These are phyloP conservation scores for Schwanniomyces etchellsii DNA, from an alignment of 1,139 yeast genomes.

Conservation along the genomic window DNA sequence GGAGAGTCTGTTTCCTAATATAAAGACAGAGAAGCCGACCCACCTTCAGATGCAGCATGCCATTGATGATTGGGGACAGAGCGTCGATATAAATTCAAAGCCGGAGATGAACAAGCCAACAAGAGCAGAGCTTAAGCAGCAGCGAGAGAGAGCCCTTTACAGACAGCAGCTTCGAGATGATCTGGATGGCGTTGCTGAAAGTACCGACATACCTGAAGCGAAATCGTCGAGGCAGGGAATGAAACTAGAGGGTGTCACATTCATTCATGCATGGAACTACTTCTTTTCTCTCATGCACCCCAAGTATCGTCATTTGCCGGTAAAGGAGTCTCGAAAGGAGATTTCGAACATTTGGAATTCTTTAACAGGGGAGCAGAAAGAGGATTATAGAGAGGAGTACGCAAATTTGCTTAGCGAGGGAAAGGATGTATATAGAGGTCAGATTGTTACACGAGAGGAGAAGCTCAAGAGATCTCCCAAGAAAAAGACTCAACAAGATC, in stretches of 20 bases:
- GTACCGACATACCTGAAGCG: neutral
- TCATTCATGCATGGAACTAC: conserved; percentile 33
- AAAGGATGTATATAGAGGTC: conserved; percentile 25
- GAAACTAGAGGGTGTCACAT: conserved; percentile 11
- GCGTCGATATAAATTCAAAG: conserved; percentile 8
- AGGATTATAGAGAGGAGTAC: conserved; percentile 20
- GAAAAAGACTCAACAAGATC: conserved; percentile 4
- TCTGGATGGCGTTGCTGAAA: conserved; percentile 3
- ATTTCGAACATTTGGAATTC: conserved; percentile 23
- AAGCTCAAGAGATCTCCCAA: conserved; percentile 9
- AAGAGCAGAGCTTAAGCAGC: conserved; percentile 12
- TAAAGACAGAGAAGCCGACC: conserved; percentile 4
- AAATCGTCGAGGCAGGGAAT: conserved; percentile 4
- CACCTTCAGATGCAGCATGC: conserved; percentile 12
- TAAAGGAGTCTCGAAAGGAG: conserved; percentile 11
- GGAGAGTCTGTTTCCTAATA: conserved; percentile 8
- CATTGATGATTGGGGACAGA: conserved; percentile 22
- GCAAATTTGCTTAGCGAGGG: conserved; percentile 23
- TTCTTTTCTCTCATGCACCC: conserved; percentile 16
- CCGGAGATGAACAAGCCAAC: conserved; percentile 18
- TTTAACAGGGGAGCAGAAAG: conserved; percentile 20
- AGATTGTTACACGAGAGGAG: conserved; percentile 17
- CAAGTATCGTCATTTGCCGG: conserved; percentile 8
- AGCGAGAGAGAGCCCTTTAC: conserved; percentile 17
- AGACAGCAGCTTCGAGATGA: conserved; percentile 19